These are phyloP conservation scores for Termitomyces bulborhizus DNA, from an alignment of 768 basidiomycete species.

Conservation along the genomic window DNA sequence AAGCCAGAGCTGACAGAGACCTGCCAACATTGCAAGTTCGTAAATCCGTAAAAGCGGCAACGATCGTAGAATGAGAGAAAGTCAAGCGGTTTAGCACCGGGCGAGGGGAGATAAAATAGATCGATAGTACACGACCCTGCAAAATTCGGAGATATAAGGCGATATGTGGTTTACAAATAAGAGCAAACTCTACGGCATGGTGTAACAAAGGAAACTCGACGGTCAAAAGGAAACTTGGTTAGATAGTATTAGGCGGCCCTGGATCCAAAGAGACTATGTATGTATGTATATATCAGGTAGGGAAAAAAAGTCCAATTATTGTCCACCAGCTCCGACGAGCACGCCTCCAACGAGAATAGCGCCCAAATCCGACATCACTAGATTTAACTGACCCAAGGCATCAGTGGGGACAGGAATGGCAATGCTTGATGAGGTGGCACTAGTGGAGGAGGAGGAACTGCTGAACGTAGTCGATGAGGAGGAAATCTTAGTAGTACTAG, in stretches of 20 bases:
- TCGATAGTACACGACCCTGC: neutral
- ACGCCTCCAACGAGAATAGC: slow-evolving; percentile 11
- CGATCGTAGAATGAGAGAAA: slow-evolving; percentile 12
- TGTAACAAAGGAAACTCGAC: neutral
- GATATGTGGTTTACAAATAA: slow-evolving; percentile 8
- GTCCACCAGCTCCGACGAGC: slow-evolving; percentile 2
- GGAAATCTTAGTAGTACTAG: neutral
- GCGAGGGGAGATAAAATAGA: neutral
- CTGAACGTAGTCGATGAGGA: slow-evolving; percentile 1
- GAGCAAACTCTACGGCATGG: slow-evolving; percentile 3
- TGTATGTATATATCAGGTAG: neutral
- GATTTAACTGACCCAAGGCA: slow-evolving; percentile 10
- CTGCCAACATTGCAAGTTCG: slow-evolving; percentile 12
- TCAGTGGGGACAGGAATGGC: slow-evolving; percentile 8
- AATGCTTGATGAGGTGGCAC: slow-evolving; percentile 8
- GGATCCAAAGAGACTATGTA: neutral
- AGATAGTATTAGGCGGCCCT: neutral
- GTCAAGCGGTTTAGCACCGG: slow-evolving; percentile 1
- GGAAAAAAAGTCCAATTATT: slow-evolving; percentile 2
- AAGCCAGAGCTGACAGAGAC: slow-evolving; percentile 11
- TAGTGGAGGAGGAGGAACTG: neutral
- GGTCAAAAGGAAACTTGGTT: too few species aligned
- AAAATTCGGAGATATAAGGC: neutral
- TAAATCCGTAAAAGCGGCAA: slow-evolving; percentile 3
- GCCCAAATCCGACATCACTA: slow-evolving; percentile 11